Conservation (phyloP, 1,284 basidiomycete genomes). For the Cryptococcus wingfieldii region DNA sequence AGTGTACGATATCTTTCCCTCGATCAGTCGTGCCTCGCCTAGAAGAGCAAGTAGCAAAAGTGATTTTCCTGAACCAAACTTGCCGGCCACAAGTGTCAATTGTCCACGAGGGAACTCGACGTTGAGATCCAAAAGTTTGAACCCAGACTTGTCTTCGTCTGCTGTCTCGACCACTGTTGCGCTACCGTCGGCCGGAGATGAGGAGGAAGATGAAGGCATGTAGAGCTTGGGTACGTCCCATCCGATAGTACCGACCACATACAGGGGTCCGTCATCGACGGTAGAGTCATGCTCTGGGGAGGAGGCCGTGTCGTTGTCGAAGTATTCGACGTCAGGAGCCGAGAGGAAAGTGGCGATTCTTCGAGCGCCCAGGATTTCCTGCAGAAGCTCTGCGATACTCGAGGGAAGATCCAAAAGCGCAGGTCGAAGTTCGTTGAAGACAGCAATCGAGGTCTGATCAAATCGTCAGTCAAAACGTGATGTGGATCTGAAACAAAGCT, state of each 20-base stretch:
- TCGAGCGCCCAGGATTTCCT: constrained; percentile 26
- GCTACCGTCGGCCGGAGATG: not conserved
- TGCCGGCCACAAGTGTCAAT: constrained; percentile 71
- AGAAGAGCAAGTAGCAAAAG: constrained; percentile 69
- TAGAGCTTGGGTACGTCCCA: constrained; percentile 19
- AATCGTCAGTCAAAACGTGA: not conserved
- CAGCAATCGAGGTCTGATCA: constrained; percentile 56
- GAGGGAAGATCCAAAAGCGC: constrained; percentile 18
- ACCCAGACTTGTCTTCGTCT: constrained; percentile 51
- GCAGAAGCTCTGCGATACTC: constrained; percentile 18
- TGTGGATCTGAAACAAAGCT: constrained; percentile 9
- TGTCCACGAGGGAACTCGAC: constrained; percentile 70
- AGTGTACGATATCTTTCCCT: constrained; percentile 52
- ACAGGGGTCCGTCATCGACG: constrained; percentile 21
- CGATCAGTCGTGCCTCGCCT: constrained; percentile 77
- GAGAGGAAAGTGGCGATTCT: constrained; percentile 25
- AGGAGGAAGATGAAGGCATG: too few species aligned
- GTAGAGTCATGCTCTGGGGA: constrained; percentile 6
- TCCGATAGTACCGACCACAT: constrained; percentile 26
- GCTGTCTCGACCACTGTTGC: not conserved
- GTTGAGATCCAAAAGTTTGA: constrained; percentile 68
- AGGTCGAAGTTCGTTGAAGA: constrained; percentile 58
- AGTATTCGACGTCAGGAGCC: constrained; percentile 27
- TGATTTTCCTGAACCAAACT: constrained; percentile 65
- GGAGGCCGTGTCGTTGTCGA: constrained; percentile 42